A percentile compares a stretch with the other conserved stretches of the same genome.
These are phyloP conservation scores for Sphagnum tenellum DNA, from an alignment of 225 moss, liverwort and hornwort genomes.

Conservation along the genomic window DNA sequence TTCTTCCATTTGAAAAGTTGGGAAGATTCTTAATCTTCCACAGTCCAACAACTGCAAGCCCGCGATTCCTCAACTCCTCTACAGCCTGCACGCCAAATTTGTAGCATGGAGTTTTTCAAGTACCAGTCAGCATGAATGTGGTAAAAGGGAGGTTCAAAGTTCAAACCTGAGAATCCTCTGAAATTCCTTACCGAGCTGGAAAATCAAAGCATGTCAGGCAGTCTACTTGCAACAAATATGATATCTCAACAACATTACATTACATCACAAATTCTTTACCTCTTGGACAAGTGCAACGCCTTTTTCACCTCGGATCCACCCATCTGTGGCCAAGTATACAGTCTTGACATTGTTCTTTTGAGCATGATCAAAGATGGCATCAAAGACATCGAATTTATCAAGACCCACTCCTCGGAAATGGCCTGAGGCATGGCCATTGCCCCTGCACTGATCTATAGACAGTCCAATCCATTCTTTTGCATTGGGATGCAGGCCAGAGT, in stretches of 20 bases:
- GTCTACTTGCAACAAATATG: too few relatives aligned
- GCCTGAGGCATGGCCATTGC: background rate
- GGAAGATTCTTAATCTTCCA: slow-evolving; percentile 55
- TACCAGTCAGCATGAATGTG: too few relatives aligned
- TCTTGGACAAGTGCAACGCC: slow-evolving; percentile 31
- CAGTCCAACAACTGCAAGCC: slow-evolving; percentile 47
- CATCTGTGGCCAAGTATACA: slow-evolving; percentile 73
- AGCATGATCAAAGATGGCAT: slow-evolving; percentile 56
- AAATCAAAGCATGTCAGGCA: too few relatives aligned
- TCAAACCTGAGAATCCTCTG: too few relatives aligned
- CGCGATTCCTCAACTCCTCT: slow-evolving; percentile 28
- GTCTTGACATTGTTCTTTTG: slow-evolving; percentile 13
- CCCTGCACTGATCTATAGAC: slow-evolving; percentile 9
- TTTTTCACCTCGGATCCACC: slow-evolving; percentile 60
- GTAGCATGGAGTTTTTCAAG: too few relatives aligned
- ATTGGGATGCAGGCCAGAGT: slow-evolving; percentile 42
- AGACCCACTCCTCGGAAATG: slow-evolving; percentile 32
- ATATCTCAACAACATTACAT: too few relatives aligned
- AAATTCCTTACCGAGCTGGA: too few relatives aligned
- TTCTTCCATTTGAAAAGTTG: slow-evolving; percentile 44
- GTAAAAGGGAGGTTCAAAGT: background rate
- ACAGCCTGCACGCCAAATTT: slow-evolving; percentile 25
- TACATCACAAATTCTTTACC: slow-evolving; percentile 11
- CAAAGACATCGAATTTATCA: slow-evolving; percentile 39
- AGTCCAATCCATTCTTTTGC: slow-evolving; percentile 21